phyloP scores from a whole-genome alignment of 2,329 filamentous ascomycete genomes.

The Fusarium illudens region DNA sequence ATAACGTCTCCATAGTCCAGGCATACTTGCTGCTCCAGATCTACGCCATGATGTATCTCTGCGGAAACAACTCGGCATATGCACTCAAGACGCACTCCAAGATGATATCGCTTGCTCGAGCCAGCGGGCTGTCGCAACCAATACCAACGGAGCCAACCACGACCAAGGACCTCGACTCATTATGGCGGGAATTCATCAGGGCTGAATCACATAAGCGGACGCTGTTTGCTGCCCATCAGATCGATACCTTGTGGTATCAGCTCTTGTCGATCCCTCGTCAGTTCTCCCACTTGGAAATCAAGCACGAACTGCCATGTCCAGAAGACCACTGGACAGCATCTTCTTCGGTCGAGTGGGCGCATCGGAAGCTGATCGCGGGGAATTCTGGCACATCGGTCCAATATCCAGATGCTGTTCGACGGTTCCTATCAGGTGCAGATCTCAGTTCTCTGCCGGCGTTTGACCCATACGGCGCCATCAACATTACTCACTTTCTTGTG shows the following conservation, averaged over 20 bases:
- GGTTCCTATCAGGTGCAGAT: slow-evolving; percentile 45
- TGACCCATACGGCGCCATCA: slow-evolving; percentile 53
- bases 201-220: slow-evolving; percentile 54
- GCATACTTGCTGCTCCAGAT: slow-evolving; percentile 52
- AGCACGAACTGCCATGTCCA: slow-evolving; percentile 53
- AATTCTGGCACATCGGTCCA: slow-evolving; percentile 1
- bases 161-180: slow-evolving; percentile 20
- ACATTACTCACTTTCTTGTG: slow-evolving; percentile 52
- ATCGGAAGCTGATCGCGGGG: slow-evolving; percentile 39
- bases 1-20: slow-evolving; percentile 47
- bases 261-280: slow-evolving; percentile 49
- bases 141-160: slow-evolving; percentile 28
- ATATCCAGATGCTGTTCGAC: slow-evolving; percentile 31
- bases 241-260: slow-evolving; percentile 55
- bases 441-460: slow-evolving; percentile 45
- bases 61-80: slow-evolving; percentile 46
- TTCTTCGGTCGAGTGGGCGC: slow-evolving; percentile 48
- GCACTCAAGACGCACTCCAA: slow-evolving; percentile 51
- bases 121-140: slow-evolving; percentile 48
- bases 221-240: slow-evolving; percentile 52
- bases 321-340: slow-evolving; percentile 49
- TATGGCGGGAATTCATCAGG: slow-evolving; percentile 51
- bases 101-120: slow-evolving; percentile 51
- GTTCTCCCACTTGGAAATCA: slow-evolving; percentile 54
- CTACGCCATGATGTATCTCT: slow-evolving; percentile 55